Base-by-base conservation (phyloP, 1,284 basidiomycete species). In the Ustilago esculenta region DNA sequence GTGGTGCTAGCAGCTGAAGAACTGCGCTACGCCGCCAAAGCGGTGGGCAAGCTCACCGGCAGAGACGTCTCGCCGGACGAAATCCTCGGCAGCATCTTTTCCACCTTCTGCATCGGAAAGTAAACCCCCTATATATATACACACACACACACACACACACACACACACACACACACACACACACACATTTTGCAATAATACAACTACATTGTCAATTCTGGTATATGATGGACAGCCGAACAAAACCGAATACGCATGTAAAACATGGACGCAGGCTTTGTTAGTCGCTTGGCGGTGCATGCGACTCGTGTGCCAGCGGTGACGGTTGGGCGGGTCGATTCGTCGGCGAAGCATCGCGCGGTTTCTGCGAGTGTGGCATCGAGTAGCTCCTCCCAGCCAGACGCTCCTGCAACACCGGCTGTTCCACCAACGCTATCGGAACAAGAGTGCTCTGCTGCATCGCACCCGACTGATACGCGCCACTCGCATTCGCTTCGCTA, bases 1-100 rank as follows among this genome's bases (percentile, higher is more conserved):
- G 83, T 92, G 5, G 90, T 93, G 2, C 81, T 91, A 10, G 90
- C 87, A 3, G 91, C 91, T 0, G 92, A 94, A 80, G 91, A 92
- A 76, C 84, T 94, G 32, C 87, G 92, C 18, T 91, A 92, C 77
- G 92, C 92, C 3, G 89, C 90, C 0, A 86, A 87, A 54, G 88
- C 90, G 6, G 85, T 94, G n/a, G 92, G 91, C 1, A 87, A 88
- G 57, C 87, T 94, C 15, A 89, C 90, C 4, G 92, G 92, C 2
- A 55, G 49, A 78, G 85, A 21, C 87, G 91, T 59, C 87, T 88
- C 46, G 86, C 89, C 25, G 90, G 67, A 94, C 74, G 90, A 93
- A 61, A 85, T 94, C 8, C 81, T 94, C 18, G 92, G 92, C 58
- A 86, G 86, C 30, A 86, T 94, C 30, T 94, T 94, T 79, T 85